A percentile compares a stretch with the other conserved stretches of the same genome.
These are phyloP conservation scores for Litchi chinensis DNA, from an alignment of 345 rosid species.

Conservation along the genomic window DNA sequence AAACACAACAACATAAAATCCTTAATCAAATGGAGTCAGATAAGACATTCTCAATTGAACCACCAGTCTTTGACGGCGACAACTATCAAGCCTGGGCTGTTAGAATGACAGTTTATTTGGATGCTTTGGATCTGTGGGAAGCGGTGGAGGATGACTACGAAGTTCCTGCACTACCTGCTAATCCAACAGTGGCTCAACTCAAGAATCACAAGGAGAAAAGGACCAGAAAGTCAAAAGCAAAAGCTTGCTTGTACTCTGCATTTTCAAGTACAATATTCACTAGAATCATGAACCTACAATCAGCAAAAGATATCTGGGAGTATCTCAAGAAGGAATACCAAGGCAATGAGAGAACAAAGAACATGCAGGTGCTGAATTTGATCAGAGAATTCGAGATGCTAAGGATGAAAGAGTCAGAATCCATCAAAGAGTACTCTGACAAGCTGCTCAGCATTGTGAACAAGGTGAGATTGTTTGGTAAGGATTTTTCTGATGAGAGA, in stretches of 20 bases:
- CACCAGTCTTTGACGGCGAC: not conserved
- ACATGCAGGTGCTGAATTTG: constrained; percentile 21
- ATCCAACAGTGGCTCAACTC: constrained; percentile 16
- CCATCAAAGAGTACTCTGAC: constrained; percentile 11
- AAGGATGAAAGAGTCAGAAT: not conserved
- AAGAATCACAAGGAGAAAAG: constrained; percentile 21
- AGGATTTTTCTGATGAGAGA: not conserved
- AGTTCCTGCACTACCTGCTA: not conserved
- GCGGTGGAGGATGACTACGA: constrained; percentile 14
- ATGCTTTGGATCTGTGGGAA: constrained; percentile 13
- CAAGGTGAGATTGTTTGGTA: not conserved
- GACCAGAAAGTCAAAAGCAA: constrained; percentile 11
- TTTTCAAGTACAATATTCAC: constrained; percentile 9
- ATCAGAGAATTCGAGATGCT: constrained; percentile 14
- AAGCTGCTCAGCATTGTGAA: not conserved
- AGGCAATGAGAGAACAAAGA: not conserved
- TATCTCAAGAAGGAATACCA: constrained; percentile 19
- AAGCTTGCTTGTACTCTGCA: not conserved
- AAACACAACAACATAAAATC: too few relatives aligned
- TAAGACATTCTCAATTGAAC: not conserved
- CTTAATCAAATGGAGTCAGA: too few relatives aligned
- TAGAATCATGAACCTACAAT: not conserved
- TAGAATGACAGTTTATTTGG: constrained; percentile 2
- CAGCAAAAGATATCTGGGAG: constrained; percentile 20
- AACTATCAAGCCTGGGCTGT: constrained; percentile 9